phyloP scores from a whole-genome alignment of 768 basidiomycete species.

The Rhizopogon sp. region DNA sequence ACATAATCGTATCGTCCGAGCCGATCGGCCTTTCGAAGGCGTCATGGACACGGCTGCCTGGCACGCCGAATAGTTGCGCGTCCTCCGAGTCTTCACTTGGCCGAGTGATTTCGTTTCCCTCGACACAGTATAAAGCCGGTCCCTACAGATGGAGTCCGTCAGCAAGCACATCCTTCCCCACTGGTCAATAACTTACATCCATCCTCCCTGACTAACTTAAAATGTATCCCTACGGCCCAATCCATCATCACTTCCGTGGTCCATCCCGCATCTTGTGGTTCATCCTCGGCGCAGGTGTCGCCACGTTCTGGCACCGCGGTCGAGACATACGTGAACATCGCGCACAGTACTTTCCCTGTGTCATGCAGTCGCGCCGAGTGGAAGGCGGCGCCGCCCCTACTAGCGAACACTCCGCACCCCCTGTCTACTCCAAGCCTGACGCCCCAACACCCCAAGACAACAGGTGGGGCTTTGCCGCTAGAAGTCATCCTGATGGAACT shows the following conservation, averaged over 20 bases:
- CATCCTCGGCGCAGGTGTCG: conserved; percentile 47
- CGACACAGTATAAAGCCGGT: conserved; percentile 10
- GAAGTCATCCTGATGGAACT: conserved; percentile 8
- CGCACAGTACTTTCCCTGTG: conserved; percentile 25
- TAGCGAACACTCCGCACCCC: conserved; percentile 5
- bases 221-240: conserved; percentile 18
- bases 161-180: too few relatives aligned
- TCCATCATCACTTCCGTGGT: conserved; percentile 25
- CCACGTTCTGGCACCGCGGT: conserved; percentile 34
- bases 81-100: conserved; percentile 1
- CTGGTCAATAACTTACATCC: neutral
- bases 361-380: conserved; percentile 19
- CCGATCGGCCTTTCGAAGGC: neutral
- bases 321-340: conserved; percentile 38
- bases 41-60: neutral
- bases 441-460: conserved; percentile 6
- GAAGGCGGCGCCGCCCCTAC: conserved; percentile 10
- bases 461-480: conserved; percentile 4
- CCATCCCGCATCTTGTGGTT: conserved; percentile 71
- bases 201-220: neutral
- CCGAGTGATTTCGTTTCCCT: conserved; percentile 20
- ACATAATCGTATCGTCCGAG: neutral
- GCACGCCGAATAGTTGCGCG: neutral
- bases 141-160: neutral
- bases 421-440: conserved; percentile 11